phyloP scores from a whole-genome alignment of 2,329 filamentous ascomycete genomes.

The Cercospora brassicicola region DNA sequence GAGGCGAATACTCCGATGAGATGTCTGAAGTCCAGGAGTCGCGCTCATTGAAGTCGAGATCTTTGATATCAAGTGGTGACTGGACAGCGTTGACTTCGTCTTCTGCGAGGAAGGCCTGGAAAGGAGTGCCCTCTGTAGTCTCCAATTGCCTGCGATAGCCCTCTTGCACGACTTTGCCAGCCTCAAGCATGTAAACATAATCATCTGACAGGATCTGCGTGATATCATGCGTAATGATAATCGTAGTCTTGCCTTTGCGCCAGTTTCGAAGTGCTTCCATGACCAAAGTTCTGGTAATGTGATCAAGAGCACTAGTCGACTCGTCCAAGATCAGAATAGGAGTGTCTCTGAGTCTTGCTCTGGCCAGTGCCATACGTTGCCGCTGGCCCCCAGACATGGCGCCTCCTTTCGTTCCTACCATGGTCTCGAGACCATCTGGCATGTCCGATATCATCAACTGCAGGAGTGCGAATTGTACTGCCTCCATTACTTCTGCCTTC shows the following conservation, averaged over 20 bases:
- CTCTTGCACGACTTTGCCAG: constrained; percentile 66
- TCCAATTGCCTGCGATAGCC: constrained; percentile 63
- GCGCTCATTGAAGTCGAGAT: constrained; percentile 7
- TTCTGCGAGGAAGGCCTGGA: constrained; percentile 35
- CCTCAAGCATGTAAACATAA: constrained; percentile 76
- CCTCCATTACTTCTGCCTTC: constrained; percentile 58
- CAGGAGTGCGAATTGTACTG: constrained; percentile 68
- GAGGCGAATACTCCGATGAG: constrained; percentile 12
- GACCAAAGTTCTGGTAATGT: constrained; percentile 64
- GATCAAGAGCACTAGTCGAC: constrained; percentile 80
- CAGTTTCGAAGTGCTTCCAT: constrained; percentile 75
- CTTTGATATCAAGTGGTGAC: constrained; percentile 25
- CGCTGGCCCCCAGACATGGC: constrained; percentile 80
- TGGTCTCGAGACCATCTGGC: constrained; percentile 69
- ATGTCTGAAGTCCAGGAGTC: constrained; percentile 4
- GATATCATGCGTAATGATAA: constrained; percentile 90
- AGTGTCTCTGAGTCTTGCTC: constrained; percentile 73
- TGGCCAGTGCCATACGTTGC: constrained; percentile 77
- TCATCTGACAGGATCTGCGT: constrained; percentile 71
- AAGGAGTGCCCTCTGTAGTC: constrained; percentile 33
- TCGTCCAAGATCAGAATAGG: constrained; percentile 85
- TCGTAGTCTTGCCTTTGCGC: constrained; percentile 79
- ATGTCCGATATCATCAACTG: constrained; percentile 66
- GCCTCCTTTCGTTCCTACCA: constrained; percentile 67
- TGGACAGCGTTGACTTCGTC: constrained; percentile 23